phyloP scores from a whole-genome alignment of 352 stramenopile genomes.

The Nothophytophthora sp. region DNA sequence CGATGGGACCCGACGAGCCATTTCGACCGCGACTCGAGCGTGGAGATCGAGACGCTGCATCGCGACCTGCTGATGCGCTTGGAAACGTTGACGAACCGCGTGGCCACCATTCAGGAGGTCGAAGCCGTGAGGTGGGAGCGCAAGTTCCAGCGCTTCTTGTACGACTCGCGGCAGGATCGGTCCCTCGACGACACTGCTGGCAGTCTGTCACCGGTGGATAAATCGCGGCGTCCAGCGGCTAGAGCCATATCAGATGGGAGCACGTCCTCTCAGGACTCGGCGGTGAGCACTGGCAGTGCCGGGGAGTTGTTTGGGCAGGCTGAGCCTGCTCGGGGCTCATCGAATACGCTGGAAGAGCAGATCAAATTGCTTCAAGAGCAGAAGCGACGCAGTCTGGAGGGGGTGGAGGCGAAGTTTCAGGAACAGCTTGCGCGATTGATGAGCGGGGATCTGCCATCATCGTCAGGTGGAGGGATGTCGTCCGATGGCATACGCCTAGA shows the following conservation, averaged over 20 bases:
- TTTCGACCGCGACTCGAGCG: constrained; percentile 56
- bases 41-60: constrained; percentile 60
- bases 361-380: constrained; percentile 38
- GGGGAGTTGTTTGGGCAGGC: background rate
- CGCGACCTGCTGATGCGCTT: constrained; percentile 47
- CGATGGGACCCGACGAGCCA: constrained; percentile 68
- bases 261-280: constrained; percentile 28
- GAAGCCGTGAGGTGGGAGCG: constrained; percentile 32
- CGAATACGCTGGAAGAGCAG: constrained; percentile 26
- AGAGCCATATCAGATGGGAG: constrained; percentile 26
- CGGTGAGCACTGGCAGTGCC: constrained; percentile 11
- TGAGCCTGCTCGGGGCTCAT: background rate
- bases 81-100: constrained; percentile 26
- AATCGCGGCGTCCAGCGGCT: background rate
- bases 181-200: background rate
- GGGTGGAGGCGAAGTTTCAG: constrained; percentile 44
- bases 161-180: background rate
- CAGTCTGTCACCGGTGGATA: constrained; percentile 7
- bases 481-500: too few relatives aligned
- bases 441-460: background rate
- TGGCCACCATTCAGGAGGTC: constrained; percentile 25
- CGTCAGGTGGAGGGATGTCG: too few relatives aligned
- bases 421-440: constrained; percentile 32
- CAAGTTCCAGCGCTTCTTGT: constrained; percentile 17
- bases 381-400: constrained; percentile 26